Evolutionary conservation across 2,329 filamentous ascomycete species (phyloP).

Genomic region (Pleurostoma richardsiae): DNA sequence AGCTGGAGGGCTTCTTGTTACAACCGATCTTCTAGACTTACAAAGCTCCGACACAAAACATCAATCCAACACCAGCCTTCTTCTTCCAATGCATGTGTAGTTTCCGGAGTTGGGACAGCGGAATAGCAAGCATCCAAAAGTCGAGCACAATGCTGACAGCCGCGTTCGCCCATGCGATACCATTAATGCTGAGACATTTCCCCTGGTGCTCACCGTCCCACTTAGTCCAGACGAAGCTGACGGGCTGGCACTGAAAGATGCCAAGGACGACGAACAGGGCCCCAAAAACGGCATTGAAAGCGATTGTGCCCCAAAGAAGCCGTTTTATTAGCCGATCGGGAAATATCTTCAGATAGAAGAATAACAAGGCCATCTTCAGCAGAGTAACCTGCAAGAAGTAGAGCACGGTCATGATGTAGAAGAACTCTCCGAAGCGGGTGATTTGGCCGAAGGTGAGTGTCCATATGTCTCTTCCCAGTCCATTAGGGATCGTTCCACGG

Average conservation of each 20-base stretch:
- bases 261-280: constrained; percentile 34
- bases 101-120: constrained; percentile 33
- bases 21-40: constrained; percentile 13
- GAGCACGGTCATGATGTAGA: constrained; percentile 21
- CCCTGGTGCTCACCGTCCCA: constrained; percentile 45
- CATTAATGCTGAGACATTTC: constrained; percentile 42
- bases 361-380: constrained; percentile 45
- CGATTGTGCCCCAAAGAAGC: constrained; percentile 35
- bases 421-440: constrained; percentile 14
- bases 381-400: constrained; percentile 42
- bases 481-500: constrained; percentile 7
- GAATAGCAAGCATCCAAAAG: constrained; percentile 32
- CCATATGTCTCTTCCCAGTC: constrained; percentile 21
- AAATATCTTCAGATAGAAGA: constrained; percentile 53
- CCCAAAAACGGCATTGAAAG: constrained; percentile 31
- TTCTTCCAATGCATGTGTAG: constrained; percentile 40
- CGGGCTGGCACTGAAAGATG: constrained; percentile 46
- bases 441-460: constrained; percentile 16
- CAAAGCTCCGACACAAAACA: constrained; percentile 39
- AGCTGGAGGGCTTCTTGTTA: background rate
- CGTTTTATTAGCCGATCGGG: constrained; percentile 29
- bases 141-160: constrained; percentile 37
- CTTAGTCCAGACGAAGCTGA: constrained; percentile 45
- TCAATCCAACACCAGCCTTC: constrained; percentile 36
- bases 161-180: constrained; percentile 45